These are phyloP conservation scores for Capsella rubella DNA, from an alignment of 441 rosid species.

Conservation along the genomic window DNA sequence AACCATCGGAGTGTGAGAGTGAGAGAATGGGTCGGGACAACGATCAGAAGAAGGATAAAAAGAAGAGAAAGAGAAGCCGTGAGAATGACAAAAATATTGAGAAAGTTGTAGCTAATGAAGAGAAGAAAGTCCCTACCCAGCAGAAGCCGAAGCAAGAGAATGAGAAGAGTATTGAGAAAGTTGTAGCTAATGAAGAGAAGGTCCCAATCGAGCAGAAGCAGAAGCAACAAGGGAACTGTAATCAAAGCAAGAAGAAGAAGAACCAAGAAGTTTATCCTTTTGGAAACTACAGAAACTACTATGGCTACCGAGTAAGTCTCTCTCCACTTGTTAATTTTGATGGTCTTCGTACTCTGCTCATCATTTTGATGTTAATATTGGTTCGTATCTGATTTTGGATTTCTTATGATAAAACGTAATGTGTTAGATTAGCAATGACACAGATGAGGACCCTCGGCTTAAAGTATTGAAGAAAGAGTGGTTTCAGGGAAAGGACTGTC, in stretches of 20 bases:
- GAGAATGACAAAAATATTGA: slow-evolving; percentile 17
- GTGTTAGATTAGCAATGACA: slow-evolving; percentile 65
- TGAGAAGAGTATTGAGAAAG: no score
- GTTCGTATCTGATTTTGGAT: not conserved
- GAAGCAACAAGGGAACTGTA: slow-evolving; percentile 29
- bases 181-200: not conserved
- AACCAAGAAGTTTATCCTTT: slow-evolving; percentile 63
- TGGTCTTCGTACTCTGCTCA: not conserved
- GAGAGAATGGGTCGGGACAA: slow-evolving; percentile 24
- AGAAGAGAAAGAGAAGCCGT: slow-evolving; percentile 28
- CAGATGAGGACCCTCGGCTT: slow-evolving; percentile 83
- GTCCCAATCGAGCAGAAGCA: slow-evolving; percentile 7
- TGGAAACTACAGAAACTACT: slow-evolving; percentile 87
- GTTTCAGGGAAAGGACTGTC: slow-evolving; percentile 82
- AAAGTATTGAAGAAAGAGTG: slow-evolving; percentile 78
- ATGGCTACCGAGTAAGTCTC: slow-evolving; percentile 69
- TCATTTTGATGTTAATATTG: not conserved
- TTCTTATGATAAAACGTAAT: not conserved
- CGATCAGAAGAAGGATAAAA: slow-evolving; percentile 29
- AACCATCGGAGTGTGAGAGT: not conserved
- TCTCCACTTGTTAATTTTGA: not conserved
- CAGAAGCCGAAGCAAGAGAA: slow-evolving; percentile 21
- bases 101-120: slow-evolving; percentile 32
- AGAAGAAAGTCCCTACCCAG: not conserved
- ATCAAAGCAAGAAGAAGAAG: slow-evolving; percentile 56